Evolutionary conservation across 208 protist species (phyloP).

Genomic region (Borovskyia barvae): DNA sequence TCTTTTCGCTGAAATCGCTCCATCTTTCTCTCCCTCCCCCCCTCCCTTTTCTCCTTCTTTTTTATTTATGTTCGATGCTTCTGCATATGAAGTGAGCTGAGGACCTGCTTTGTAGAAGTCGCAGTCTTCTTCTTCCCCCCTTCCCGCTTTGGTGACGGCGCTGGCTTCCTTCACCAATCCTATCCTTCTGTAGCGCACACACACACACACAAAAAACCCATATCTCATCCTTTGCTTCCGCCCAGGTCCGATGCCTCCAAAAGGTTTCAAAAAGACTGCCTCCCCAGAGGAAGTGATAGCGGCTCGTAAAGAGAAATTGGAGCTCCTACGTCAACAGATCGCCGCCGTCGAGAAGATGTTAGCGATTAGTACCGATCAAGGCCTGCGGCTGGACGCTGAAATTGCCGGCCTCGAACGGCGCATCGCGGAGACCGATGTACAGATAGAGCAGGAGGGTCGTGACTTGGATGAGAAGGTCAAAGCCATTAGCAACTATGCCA

Average conservation of each 20-base stretch:
- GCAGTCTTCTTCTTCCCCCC: too few relatives aligned
- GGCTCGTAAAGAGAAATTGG: constrained; percentile 55
- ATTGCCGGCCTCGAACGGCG: constrained; percentile 47
- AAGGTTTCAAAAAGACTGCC: constrained; percentile 42
- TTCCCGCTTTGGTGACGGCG: too few relatives aligned
- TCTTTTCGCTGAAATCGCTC: not conserved
- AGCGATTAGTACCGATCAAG: constrained; percentile 75
- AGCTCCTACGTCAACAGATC: constrained; percentile 54
- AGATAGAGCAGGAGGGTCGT: constrained; percentile 50
- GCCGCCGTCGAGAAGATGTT: constrained; percentile 81
- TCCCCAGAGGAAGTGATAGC: constrained; percentile 64
- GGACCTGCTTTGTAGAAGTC: too few relatives aligned
- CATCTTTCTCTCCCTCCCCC: not conserved
- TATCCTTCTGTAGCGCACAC: not conserved
- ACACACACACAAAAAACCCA: not conserved
- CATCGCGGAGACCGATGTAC: constrained; percentile 57
- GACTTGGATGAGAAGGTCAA: constrained; percentile 56
- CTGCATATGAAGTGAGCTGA: not conserved
- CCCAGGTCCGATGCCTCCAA: constrained; percentile 33
- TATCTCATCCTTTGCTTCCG: too few relatives aligned
- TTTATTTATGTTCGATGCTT: not conserved
- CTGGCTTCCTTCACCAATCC: not conserved
- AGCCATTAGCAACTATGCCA: constrained; percentile 65
- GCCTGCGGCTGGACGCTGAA: constrained; percentile 44
- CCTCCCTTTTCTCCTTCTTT: constrained; percentile 4